Conservation (phyloP, 306 rosid species). For the Erythrophleum fordii region DNA sequence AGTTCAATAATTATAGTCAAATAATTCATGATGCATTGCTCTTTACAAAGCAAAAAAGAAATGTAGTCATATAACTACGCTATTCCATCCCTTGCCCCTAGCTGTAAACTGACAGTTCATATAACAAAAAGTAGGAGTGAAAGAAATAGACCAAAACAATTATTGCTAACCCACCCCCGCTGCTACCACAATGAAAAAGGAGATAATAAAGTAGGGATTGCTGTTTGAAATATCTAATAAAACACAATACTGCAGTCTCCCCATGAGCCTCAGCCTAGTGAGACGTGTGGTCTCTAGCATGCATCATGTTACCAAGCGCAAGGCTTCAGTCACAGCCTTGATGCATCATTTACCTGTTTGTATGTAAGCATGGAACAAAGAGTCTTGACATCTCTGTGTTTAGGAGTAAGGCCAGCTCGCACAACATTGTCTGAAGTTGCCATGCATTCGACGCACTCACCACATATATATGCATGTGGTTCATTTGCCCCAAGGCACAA, state of each 20-base stretch:
- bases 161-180: too few relatives aligned
- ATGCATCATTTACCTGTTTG: slow-evolving; percentile 57
- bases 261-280: background rate
- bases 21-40: background rate
- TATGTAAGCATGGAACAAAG: slow-evolving; percentile 87
- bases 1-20: background rate
- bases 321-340: background rate
- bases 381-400: slow-evolving; percentile 69
- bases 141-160: background rate
- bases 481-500: slow-evolving; percentile 71
- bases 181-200: background rate
- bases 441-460: slow-evolving; percentile 85
- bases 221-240: background rate
- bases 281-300: background rate
- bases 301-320: too few relatives aligned
- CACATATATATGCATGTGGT: slow-evolving; percentile 75
- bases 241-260: slow-evolving; percentile 14
- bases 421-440: slow-evolving; percentile 88
- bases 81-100: background rate
- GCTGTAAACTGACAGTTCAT: background rate
- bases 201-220: background rate
- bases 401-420: slow-evolving; percentile 87
- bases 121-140: background rate
- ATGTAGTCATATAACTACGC: background rate
- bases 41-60: background rate